Conservation (phyloP, 192 early-diverging fungal genomes). For the Gorgonomyces haynaldii region DNA sequence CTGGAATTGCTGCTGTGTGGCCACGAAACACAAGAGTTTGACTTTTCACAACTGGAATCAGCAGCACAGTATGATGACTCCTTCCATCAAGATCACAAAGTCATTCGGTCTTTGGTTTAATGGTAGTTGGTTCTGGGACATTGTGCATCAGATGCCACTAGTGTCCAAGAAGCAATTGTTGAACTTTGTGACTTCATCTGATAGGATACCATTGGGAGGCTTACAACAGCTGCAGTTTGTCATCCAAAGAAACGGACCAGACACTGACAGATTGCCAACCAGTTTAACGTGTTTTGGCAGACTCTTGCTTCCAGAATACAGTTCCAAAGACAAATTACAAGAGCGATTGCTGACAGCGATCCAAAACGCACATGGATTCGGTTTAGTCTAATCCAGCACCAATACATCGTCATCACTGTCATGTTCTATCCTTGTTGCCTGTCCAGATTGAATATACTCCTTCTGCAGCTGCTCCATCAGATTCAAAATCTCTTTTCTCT, state of each 20-base stretch:
- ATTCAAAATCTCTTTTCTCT: not conserved
- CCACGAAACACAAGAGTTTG: slow-evolving; percentile 34
- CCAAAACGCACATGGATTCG: slow-evolving; percentile 88
- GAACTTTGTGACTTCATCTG: slow-evolving; percentile 82
- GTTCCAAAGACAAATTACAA: slow-evolving; percentile 55
- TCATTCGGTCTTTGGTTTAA: slow-evolving; percentile 36
- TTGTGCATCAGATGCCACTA: slow-evolving; percentile 52
- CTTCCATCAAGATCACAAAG: slow-evolving; percentile 49
- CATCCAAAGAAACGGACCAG: slow-evolving; percentile 89
- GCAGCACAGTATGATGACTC: slow-evolving; percentile 76
- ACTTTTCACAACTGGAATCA: slow-evolving; percentile 59
- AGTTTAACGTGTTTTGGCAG: slow-evolving; percentile 86
- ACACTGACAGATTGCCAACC: slow-evolving; percentile 73
- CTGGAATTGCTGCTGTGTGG: slow-evolving; percentile 67
- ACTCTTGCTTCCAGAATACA: slow-evolving; percentile 77
- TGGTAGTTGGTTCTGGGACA: slow-evolving; percentile 62
- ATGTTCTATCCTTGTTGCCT: too few relatives aligned
- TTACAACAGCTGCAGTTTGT: slow-evolving; percentile 75
- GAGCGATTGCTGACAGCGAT: slow-evolving; percentile 74
- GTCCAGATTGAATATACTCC: not conserved
- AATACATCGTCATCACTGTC: slow-evolving; percentile 3
- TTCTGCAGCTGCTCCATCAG: not conserved
- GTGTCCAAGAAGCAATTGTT: slow-evolving; percentile 63
- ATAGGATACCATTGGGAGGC: slow-evolving; percentile 78
- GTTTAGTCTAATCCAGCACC: slow-evolving; percentile 53